Evolutionary conservation across 257 asterid species (phyloP).

Genomic region (Primulina huaijiensis): DNA sequence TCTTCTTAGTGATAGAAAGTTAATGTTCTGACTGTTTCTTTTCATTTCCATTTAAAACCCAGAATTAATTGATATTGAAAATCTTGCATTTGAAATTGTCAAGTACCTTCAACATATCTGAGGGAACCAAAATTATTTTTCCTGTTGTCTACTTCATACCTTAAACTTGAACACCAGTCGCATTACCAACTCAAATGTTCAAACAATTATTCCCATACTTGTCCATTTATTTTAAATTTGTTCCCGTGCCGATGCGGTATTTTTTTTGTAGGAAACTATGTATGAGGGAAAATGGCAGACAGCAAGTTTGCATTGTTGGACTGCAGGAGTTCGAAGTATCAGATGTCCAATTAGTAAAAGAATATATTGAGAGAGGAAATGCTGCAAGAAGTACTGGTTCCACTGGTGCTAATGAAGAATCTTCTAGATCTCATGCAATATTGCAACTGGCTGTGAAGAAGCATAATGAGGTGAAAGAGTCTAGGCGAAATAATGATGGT

Average conservation of each 20-base stretch:
- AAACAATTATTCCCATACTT: too few relatives aligned
- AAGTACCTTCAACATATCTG: not conserved
- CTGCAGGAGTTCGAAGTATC: conserved; percentile 93
- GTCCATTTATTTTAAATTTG: too few relatives aligned
- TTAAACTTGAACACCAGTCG: not conserved
- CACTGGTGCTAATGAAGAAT: conserved; percentile 98
- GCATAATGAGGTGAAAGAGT: conserved; percentile 82
- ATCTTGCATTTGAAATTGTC: conserved; percentile 3
- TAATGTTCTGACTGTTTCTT: conserved; percentile 36
- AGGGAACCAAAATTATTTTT: not conserved
- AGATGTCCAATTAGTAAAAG: conserved; percentile 89
- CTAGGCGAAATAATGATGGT: conserved; percentile 65
- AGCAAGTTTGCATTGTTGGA: conserved; percentile 98
- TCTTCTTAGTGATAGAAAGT: conserved; percentile 96
- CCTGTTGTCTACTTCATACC: conserved; percentile 4
- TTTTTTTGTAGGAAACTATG: conserved; percentile 66
- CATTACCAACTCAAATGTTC: too few relatives aligned
- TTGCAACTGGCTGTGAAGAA: conserved; percentile 87
- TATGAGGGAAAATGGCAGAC: conserved; percentile 97
- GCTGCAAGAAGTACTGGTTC: conserved; percentile 92
- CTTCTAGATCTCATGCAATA: conserved; percentile 94
- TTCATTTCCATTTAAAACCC: conserved; percentile 23
- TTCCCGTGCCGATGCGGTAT: not conserved
- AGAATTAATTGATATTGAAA: not conserved
- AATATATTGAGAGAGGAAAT: conserved; percentile 85